phyloP scores from a whole-genome alignment of 2,329 filamentous ascomycete species.

The Apiospora saccharicola region DNA sequence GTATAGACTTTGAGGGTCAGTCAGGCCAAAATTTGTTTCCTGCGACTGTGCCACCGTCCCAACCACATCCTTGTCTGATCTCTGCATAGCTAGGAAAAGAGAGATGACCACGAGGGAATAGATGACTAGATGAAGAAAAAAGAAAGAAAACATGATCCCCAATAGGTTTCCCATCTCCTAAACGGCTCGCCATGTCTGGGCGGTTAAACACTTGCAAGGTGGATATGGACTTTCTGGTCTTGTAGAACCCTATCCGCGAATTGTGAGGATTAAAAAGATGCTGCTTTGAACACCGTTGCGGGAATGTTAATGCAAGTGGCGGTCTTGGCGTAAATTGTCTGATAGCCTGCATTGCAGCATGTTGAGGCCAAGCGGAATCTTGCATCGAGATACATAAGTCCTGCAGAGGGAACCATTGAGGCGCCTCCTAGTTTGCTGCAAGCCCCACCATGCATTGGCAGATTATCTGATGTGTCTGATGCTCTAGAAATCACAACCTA shows the following conservation, averaged over 20 bases:
- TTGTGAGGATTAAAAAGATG: conserved; percentile 22
- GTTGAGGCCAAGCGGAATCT: conserved; percentile 42
- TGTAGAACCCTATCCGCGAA: conserved; percentile 12
- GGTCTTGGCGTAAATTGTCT: conserved; percentile 37
- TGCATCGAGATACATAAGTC: conserved; percentile 43
- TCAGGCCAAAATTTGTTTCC: conserved; percentile 7
- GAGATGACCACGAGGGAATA: neutral
- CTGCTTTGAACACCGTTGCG: conserved; percentile 24
- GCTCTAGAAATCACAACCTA: conserved; percentile 17
- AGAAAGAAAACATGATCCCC: neutral
- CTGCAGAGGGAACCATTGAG: conserved; percentile 37
- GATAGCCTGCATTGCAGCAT: conserved; percentile 25
- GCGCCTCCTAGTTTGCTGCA: conserved; percentile 29
- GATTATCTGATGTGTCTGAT: conserved; percentile 13
- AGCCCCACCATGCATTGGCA: conserved; percentile 18
- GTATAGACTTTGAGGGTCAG: conserved; percentile 6
- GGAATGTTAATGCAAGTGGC: conserved; percentile 37
- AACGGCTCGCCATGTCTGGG: neutral
- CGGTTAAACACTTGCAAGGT: neutral
- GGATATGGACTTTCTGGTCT: neutral
- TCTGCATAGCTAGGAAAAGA: neutral
- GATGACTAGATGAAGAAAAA: neutral
- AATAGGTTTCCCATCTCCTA: neutral
- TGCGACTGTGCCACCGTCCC: neutral
- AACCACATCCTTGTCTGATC: neutral